phyloP scores from a whole-genome alignment of 139 green algal genomes.

The Medakamo hakoo region DNA sequence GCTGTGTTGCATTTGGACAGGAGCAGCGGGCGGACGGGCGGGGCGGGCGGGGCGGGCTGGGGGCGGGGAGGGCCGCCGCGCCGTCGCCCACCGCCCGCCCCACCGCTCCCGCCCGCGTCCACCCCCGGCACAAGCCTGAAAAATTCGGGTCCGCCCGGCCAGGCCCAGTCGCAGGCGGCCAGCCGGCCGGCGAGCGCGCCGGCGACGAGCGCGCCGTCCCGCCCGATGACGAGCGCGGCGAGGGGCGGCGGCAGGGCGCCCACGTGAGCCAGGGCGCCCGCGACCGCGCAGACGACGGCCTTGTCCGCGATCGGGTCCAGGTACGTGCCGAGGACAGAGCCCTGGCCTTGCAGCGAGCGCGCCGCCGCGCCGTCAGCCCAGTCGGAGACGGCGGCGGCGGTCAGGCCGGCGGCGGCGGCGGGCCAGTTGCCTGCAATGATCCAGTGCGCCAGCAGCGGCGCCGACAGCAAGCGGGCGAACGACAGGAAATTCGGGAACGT shows the following conservation, averaged over 20 bases:
- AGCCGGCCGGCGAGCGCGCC: constrained; percentile 27
- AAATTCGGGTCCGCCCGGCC: constrained; percentile 33
- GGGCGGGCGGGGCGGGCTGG: background rate
- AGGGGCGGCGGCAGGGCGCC: constrained; percentile 39
- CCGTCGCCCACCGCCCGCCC: too few relatives aligned
- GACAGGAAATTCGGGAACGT: background rate
- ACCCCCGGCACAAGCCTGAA: constrained; percentile 18
- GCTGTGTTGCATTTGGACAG: constrained; percentile 80
- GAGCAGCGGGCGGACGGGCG: constrained; percentile 33
- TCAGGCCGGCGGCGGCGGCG: constrained; percentile 11
- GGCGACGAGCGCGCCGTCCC: constrained; percentile 46
- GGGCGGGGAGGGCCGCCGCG: background rate
- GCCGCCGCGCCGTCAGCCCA: constrained; percentile 71
- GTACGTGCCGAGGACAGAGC: constrained; percentile 64
- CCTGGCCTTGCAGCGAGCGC: constrained; percentile 20
- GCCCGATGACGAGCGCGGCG: constrained; percentile 41
- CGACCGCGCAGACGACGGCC: constrained; percentile 27
- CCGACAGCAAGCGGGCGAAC: background rate
- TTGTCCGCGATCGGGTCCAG: constrained; percentile 83
- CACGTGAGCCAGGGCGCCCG: constrained; percentile 28
- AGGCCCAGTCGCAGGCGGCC: constrained; percentile 28
- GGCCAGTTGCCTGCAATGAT: constrained; percentile 3
- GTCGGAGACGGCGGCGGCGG: constrained; percentile 34
- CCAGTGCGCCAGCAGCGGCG: too few relatives aligned
- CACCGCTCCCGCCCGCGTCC: background rate